Base-by-base conservation (phyloP, 2,329 filamentous ascomycete species). In the Thermomyces lanuginosus region DNA sequence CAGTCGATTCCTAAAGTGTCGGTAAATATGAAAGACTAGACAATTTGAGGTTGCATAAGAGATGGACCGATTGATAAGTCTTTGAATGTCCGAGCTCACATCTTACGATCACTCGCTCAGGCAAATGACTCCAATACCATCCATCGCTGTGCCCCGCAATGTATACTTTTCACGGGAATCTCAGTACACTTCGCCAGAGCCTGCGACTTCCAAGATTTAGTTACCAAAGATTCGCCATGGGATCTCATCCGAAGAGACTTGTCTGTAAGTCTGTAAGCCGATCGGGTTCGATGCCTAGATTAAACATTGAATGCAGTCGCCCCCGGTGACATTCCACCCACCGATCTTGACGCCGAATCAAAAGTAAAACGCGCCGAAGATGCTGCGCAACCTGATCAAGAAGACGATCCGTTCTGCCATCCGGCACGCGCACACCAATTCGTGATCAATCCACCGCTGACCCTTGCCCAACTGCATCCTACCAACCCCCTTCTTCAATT, bases 401-500 rank as follows among this genome's bases (percentile, higher is more conserved):
- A 54, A 29, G 40, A 29, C 9, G 37, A 49, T 21, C 35, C 55
- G 11, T 36, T 56, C 16, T 46, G 51, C 3, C 39, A 51, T 30
- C 44, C 54, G 5, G 46, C 54, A 4, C 53, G 51, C 22, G 54
- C 54, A 3, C 54, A 58, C 36, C 54, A 58, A 28, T 58, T 58
- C 40, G 38, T 49, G 27, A 49, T 44, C 18, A 58, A 58, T 35
- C 54, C 54, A 0, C 54, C 52, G 1, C 41, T 57, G 6, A 55
- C 51, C 5, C 38, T 55, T 30, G 50, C 51, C 19, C 51, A 56
- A 31, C 40, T 57, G 26, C 51, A 56, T 32, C 47, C 46, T 16
- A 49, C 50, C 12, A 55, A 54, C 29, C 89, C 89, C 1, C 70
- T 86, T 31, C 61, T 63, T 16, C 89, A 95, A 59, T 98, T 95